phyloP scores from a whole-genome alignment of 2,329 filamentous ascomycete species.

The Claviceps cyperi region DNA sequence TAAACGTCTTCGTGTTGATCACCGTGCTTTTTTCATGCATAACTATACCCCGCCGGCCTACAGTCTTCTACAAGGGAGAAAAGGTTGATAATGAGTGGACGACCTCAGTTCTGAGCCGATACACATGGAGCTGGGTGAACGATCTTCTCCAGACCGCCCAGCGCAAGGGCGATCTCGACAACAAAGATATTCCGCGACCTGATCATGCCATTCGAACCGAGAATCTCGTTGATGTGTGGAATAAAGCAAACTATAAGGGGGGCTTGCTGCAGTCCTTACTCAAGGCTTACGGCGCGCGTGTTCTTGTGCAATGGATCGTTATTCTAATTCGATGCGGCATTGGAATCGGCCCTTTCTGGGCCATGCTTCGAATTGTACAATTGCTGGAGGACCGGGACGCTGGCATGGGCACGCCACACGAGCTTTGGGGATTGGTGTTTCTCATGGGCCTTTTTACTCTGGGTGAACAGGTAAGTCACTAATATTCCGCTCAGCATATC shows the following conservation, averaged over 20 bases:
- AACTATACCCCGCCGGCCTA: constrained; percentile 50
- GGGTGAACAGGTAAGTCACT: constrained; percentile 25
- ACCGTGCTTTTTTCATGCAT: constrained; percentile 33
- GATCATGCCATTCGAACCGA: constrained; percentile 38
- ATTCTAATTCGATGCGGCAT: constrained; percentile 39
- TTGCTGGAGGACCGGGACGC: constrained; percentile 42
- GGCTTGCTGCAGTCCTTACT: constrained; percentile 48
- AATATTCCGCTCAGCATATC: neutral
- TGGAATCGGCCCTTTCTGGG: constrained; percentile 57
- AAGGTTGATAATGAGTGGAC: constrained; percentile 51
- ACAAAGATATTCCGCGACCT: constrained; percentile 47
- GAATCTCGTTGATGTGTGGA: constrained; percentile 37
- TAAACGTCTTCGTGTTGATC: constrained; percentile 31
- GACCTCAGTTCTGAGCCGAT: constrained; percentile 42
- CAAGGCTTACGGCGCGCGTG: constrained; percentile 37
- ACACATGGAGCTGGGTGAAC: constrained; percentile 51
- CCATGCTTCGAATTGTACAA: constrained; percentile 50
- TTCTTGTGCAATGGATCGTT: constrained; percentile 45
- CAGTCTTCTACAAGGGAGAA: constrained; percentile 44
- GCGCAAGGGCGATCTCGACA: constrained; percentile 44
- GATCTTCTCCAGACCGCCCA: constrained; percentile 38
- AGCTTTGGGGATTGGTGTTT: constrained; percentile 55
- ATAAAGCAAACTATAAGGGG: constrained; percentile 26
- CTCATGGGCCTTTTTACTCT: constrained; percentile 47
- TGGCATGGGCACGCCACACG: constrained; percentile 30